Conservation (phyloP, 1,284 basidiomycete species). For the Cutaneotrichosporon dermatis region DNA sequence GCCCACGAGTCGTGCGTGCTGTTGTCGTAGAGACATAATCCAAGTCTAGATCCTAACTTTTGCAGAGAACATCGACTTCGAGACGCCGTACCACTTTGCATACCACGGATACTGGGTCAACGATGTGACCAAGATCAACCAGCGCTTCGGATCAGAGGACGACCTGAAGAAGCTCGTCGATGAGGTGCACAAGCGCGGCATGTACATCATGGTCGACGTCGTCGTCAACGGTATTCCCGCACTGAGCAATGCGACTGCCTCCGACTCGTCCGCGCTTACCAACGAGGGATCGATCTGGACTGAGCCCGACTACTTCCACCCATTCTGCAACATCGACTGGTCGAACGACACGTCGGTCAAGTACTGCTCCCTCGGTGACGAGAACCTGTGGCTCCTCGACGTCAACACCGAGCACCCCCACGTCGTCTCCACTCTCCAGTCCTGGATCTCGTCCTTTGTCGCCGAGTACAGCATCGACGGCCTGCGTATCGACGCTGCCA, state of each 20-base stretch:
- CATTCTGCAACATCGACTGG: constrained; percentile 63
- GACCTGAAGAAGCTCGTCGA: constrained; percentile 64
- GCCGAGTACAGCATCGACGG: constrained; percentile 58
- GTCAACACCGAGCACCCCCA: constrained; percentile 63
- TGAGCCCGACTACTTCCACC: constrained; percentile 54
- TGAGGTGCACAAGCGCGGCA: constrained; percentile 63
- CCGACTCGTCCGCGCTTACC: constrained; percentile 23
- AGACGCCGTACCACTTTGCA: constrained; percentile 56
- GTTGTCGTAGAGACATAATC: too few relatives aligned
- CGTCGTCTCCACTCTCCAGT: constrained; percentile 57
- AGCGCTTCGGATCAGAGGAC: constrained; percentile 62
- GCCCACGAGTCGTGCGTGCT: constrained; percentile 27
- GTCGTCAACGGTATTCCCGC: constrained; percentile 71
- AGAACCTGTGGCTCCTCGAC: constrained; percentile 63
- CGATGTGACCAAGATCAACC: constrained; percentile 62
- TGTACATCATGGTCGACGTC: constrained; percentile 75
- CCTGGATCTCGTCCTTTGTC: constrained; percentile 62
- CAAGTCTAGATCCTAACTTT: too few relatives aligned
- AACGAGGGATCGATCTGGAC: constrained; percentile 38
- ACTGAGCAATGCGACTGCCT: constrained; percentile 22
- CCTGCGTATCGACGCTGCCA: constrained; percentile 74
- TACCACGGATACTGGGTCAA: constrained; percentile 53
- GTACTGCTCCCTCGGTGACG: constrained; percentile 70
- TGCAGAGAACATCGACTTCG: constrained; percentile 64
- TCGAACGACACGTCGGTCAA: constrained; percentile 60